These are phyloP conservation scores for Ceratocystis smalleyi DNA, from an alignment of 2,329 filamentous ascomycete species.

Conservation along the genomic window DNA sequence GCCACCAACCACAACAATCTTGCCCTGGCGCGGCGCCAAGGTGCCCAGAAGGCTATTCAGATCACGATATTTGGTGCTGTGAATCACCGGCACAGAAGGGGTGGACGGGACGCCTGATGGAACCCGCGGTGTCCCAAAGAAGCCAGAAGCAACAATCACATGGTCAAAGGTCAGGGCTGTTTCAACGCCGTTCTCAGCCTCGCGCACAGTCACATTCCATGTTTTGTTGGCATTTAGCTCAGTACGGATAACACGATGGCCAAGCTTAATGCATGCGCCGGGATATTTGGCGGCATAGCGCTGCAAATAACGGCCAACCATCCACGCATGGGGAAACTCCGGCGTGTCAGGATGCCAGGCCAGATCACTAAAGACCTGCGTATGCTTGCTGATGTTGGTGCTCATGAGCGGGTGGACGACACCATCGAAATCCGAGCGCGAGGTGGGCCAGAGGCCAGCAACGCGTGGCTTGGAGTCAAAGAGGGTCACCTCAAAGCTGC, in stretches of 20 bases:
- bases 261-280: conserved; percentile 28
- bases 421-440: conserved; percentile 32
- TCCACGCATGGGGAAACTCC: conserved; percentile 60
- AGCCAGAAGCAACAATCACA: conserved; percentile 58
- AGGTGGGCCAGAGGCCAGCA: conserved; percentile 62
- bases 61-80: conserved; percentile 52
- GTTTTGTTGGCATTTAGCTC: conserved; percentile 25
- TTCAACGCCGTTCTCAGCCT: conserved; percentile 22
- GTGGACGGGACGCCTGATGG: conserved; percentile 28
- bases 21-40: conserved; percentile 30
- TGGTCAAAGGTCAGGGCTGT: conserved; percentile 48
- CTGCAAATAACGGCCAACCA: conserved; percentile 58
- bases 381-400: conserved; percentile 63
- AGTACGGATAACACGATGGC: conserved; percentile 30
- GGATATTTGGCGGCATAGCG: conserved; percentile 47
- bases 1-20: conserved; percentile 60
- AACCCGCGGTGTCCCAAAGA: conserved; percentile 48
- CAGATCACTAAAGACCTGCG: conserved; percentile 56
- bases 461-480: conserved; percentile 51
- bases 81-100: conserved; percentile 37
- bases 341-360: conserved; percentile 48
- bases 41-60: conserved; percentile 33
- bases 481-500: conserved; percentile 50
- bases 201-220: conserved; percentile 29
- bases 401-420: conserved; percentile 51